A percentile compares a stretch with the other conserved stretches of the same genome.
Evolutionary conservation across 2,329 filamentous ascomycete species (phyloP).

Genomic region (Cryphonectria carpinicola): DNA sequence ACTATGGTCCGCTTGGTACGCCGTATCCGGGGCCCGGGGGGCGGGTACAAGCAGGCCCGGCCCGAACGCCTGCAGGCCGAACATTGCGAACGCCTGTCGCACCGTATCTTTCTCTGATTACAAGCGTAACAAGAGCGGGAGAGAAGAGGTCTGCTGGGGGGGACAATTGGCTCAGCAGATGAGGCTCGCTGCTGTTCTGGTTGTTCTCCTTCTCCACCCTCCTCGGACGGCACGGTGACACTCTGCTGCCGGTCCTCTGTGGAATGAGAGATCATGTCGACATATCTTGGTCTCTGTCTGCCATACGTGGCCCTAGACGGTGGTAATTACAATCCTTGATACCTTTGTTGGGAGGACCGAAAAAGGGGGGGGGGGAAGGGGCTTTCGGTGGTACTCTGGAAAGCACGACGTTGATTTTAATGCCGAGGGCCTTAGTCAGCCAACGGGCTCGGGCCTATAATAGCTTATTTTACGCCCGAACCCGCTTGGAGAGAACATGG

Average conservation of each 20-base stretch:
- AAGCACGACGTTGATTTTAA: background rate
- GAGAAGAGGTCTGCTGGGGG: background rate
- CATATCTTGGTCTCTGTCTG: background rate
- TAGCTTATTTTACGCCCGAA: slow-evolving; percentile 7
- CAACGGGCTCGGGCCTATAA: background rate
- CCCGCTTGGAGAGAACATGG: background rate
- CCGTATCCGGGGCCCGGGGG: slow-evolving; percentile 33
- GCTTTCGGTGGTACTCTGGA: background rate
- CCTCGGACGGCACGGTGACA: background rate
- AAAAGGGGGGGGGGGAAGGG: background rate
- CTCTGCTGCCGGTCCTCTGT: background rate
- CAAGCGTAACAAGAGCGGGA: slow-evolving; percentile 39
- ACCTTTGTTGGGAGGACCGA: background rate
- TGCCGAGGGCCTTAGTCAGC: slow-evolving; percentile 1
- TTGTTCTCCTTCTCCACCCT: background rate
- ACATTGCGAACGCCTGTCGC: slow-evolving; percentile 39
- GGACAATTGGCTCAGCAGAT: background rate
- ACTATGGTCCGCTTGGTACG: slow-evolving; percentile 35
- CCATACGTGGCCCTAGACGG: background rate
- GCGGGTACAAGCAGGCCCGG: slow-evolving; percentile 38
- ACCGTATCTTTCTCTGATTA: slow-evolving; percentile 39
- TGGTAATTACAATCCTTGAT: background rate
- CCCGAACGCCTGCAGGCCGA: slow-evolving; percentile 33
- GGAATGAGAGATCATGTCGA: background rate
- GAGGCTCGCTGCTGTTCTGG: background rate